phyloP scores from a whole-genome alignment of 345 rosid species.

The Linum usitatissimum region DNA sequence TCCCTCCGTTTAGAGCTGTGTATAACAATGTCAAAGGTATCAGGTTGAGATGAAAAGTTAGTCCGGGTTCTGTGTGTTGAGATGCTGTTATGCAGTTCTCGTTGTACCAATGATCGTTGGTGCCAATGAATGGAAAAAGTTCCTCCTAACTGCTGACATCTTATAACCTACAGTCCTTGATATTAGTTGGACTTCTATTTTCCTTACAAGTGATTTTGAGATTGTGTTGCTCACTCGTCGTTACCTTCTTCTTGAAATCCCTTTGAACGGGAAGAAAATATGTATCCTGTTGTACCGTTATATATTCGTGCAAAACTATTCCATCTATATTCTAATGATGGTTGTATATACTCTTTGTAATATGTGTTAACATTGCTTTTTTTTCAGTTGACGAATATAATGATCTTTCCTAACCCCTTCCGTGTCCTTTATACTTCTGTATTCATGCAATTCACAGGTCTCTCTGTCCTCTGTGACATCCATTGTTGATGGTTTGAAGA shows the following conservation, averaged over 20 bases:
- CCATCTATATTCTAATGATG: not conserved
- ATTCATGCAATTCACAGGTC: conserved; percentile 32
- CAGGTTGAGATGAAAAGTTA: not conserved
- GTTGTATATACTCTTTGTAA: not conserved
- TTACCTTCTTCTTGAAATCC: not conserved
- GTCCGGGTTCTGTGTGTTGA: not conserved
- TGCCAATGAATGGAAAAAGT: not conserved
- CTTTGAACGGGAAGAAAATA: not conserved
- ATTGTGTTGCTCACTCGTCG: not conserved
- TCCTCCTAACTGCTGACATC: not conserved
- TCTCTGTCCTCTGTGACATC: conserved; percentile 82
- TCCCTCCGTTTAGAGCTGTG: not conserved
- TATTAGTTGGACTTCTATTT: not conserved
- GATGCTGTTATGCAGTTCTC: not conserved
- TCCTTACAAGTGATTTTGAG: not conserved
- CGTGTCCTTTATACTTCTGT: not conserved
- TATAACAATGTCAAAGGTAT: not conserved
- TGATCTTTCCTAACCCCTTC: not conserved
- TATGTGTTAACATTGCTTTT: not conserved
- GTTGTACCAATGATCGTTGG: not conserved
- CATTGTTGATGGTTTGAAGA: conserved; percentile 83
- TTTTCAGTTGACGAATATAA: not conserved
- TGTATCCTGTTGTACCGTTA: not conserved
- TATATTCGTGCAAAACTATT: not conserved
- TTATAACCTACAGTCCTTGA: not conserved